Percentiles rank a stretch among this genome's conserved stretches.
Evolutionary conservation across 2,329 filamentous ascomycete genomes (phyloP).

Genomic region (Phaeophleospora eucalypticola): DNA sequence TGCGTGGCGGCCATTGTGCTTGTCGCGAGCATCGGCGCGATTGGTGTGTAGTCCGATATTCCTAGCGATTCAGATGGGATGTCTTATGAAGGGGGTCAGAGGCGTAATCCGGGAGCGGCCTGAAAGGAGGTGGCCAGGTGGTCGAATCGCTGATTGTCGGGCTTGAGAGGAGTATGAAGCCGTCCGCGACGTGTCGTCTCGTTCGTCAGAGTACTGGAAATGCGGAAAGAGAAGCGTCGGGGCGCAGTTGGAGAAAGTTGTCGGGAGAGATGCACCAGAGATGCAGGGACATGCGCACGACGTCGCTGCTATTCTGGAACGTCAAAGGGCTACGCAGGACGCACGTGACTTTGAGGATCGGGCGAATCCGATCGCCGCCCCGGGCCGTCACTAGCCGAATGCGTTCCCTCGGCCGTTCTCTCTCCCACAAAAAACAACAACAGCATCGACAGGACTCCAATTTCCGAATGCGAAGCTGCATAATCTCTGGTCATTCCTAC

Average conservation of each 20-base stretch:
- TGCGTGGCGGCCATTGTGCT: constrained; percentile 48
- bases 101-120: background rate
- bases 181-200: background rate
- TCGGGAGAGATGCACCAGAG: background rate
- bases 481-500: no score
- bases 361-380: no score
- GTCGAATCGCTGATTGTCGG: background rate
- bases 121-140: constrained; percentile 14
- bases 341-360: no score
- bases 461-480: no score
- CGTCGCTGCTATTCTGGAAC: background rate
- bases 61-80: background rate
- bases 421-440: no score
- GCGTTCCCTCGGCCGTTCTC: no score
- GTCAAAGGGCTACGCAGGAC: no score
- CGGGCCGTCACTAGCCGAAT: no score
- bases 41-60: background rate
- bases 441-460: no score
- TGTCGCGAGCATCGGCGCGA: constrained; percentile 7
- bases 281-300: background rate
- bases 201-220: background rate
- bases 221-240: background rate
- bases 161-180: background rate
- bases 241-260: background rate
- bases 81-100: background rate